phyloP scores from a whole-genome alignment of 2,329 filamentous ascomycete genomes.

The Trichoderma sp. region DNA sequence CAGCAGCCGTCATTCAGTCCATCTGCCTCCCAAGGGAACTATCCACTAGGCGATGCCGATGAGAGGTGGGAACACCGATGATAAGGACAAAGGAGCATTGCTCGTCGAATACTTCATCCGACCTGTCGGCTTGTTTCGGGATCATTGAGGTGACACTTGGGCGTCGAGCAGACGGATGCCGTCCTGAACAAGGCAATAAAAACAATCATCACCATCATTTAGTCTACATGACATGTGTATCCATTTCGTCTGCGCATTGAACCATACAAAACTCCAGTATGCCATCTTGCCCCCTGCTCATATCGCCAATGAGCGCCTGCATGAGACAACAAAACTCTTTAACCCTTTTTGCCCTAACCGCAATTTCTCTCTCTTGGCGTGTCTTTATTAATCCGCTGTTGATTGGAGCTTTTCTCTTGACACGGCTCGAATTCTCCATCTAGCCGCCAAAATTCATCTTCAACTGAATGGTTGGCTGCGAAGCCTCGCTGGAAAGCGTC shows the following conservation, averaged over 20 bases:
- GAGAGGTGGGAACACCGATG: background rate
- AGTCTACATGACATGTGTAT: conserved; percentile 17
- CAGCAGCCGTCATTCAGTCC: conserved; percentile 6
- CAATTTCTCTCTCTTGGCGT: background rate
- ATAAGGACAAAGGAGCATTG: background rate
- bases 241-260: conserved; percentile 7
- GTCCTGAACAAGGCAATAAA: background rate
- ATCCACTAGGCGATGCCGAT: conserved; percentile 10
- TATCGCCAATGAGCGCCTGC: conserved; percentile 15
- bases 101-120: background rate
- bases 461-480: conserved; percentile 81
- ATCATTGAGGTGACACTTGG: conserved; percentile 6
- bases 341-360: background rate
- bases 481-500: conserved; percentile 46
- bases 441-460: conserved; percentile 84
- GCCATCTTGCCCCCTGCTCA: background rate
- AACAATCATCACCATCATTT: conserved; percentile 3
- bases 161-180: conserved; percentile 9
- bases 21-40: background rate
- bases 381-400: background rate
- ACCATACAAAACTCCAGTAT: conserved; percentile 19
- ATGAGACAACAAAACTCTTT: background rate
- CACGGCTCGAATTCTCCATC: conserved; percentile 11
- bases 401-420: background rate
- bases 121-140: conserved; percentile 13